Conservation (phyloP, 345 rosid species). For the Camelina neglecta region DNA sequence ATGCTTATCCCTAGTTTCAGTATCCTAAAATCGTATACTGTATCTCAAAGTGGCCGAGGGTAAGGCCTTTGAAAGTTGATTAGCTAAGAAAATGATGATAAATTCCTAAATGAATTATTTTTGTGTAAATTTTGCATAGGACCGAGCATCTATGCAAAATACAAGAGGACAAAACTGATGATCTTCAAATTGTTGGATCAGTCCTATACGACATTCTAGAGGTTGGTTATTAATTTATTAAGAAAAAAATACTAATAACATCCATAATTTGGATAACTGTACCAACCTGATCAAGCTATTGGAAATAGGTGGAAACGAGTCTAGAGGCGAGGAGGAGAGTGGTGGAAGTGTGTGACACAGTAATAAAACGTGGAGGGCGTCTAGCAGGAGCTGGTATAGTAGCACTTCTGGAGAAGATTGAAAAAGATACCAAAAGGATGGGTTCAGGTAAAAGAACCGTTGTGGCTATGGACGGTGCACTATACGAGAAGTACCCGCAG, state of each 20-base stretch:
- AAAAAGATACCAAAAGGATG: slow-evolving; percentile 60
- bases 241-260: slow-evolving; percentile 4
- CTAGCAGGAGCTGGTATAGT: slow-evolving; percentile 95
- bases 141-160: slow-evolving; percentile 70
- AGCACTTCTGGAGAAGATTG: slow-evolving; percentile 80
- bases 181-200: slow-evolving; percentile 70
- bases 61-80: background rate
- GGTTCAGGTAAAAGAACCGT: slow-evolving; percentile 65
- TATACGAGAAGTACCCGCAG: slow-evolving; percentile 74
- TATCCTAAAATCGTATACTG: background rate
- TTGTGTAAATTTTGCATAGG: slow-evolving; percentile 37
- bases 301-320: slow-evolving; percentile 57
- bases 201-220: slow-evolving; percentile 51
- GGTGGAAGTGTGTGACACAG: slow-evolving; percentile 63
- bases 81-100: background rate
- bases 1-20: background rate
- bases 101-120: background rate
- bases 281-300: background rate
- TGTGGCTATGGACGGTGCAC: slow-evolving; percentile 88
- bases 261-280: background rate
- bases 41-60: background rate
- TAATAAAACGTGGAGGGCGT: slow-evolving; percentile 75
- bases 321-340: slow-evolving; percentile 57
- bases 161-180: slow-evolving; percentile 69
- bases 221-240: slow-evolving; percentile 44